Evolutionary conservation across 768 basidiomycete genomes (phyloP), one percentile per base, ranked within the genome.

Genomic region (Lactarius hatsudake): DNA sequence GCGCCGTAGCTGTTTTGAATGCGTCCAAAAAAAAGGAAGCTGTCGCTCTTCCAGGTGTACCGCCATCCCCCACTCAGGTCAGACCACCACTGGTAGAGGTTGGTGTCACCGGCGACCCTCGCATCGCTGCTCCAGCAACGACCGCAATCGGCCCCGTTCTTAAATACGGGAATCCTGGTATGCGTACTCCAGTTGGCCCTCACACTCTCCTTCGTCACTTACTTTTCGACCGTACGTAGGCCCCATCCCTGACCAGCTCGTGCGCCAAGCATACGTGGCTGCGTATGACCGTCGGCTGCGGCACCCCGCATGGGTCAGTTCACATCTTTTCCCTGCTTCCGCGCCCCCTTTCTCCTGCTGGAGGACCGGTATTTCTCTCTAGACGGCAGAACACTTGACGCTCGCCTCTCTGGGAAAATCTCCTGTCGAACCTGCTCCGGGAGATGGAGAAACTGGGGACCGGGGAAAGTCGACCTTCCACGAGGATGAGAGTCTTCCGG

Each of bases 321-420:
- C 26, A 5, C 30, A 9, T 17, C 28, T 2, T 56, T 56, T 43
- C 5, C 13, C 40, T 15, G 34, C 23, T 34, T 43, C 40, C 58
- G 20, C 3, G 28, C 28, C 2, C 12, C 4, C 10, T 28, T 18
- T 57, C 61, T 26, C 45, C 23, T 30, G 12, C 12, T 48, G 18
- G 1, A 51, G 9, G 20, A 20, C 7, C n/a, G n/a, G 20, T 26
- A 34, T 9, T 43, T 1, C 20, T 1, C 17, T 10, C 66, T 12
- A 96, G 96, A 97, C 96, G 0, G 97, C 95, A 5, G 95, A 99
- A 76, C 96, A 98, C 75, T 81, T 99, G 42, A 97, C 94, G 0
- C 83, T 86, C 8, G 84, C 89, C 1, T 89, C 89, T 0, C 79
- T 97, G 13, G 84, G 85, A 34, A 83, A 82, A 62, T 84, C 86